Conservation (phyloP, 495 filamentous ascomycete species). For the Penicillium argentinense region DNA sequence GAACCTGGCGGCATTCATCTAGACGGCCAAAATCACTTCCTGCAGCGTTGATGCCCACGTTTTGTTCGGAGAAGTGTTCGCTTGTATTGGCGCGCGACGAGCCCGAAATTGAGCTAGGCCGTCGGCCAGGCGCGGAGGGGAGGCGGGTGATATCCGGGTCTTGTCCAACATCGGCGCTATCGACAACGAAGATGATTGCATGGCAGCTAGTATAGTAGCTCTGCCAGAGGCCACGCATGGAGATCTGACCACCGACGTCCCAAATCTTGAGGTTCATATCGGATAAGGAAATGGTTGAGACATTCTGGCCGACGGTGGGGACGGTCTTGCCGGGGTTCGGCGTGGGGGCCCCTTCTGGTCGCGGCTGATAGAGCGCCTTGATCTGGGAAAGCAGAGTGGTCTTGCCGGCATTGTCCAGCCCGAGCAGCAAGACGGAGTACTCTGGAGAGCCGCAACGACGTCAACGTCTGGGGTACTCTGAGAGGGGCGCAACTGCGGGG, state of each 20-base stretch:
- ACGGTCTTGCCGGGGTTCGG: slow-evolving; percentile 70
- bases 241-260: slow-evolving; percentile 94
- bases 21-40: slow-evolving; percentile 64
- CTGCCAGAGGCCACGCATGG: slow-evolving; percentile 89
- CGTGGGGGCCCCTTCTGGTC: slow-evolving; percentile 51
- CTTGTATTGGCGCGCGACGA: slow-evolving; percentile 14
- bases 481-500: slow-evolving; percentile 1
- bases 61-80: slow-evolving; percentile 36
- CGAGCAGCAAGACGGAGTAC: slow-evolving; percentile 95
- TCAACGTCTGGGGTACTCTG: too few relatives aligned
- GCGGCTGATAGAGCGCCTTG: slow-evolving; percentile 78
- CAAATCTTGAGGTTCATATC: slow-evolving; percentile 98
- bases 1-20: slow-evolving; percentile 82
- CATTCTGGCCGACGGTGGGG: slow-evolving; percentile 96
- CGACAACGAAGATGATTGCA: slow-evolving; percentile 96
- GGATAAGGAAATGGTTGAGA: slow-evolving; percentile 79
- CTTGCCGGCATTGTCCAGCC: slow-evolving; percentile 97
- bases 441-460: slow-evolving; percentile 51
- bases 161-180: slow-evolving; percentile 87
- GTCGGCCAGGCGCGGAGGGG: slow-evolving; percentile 22
- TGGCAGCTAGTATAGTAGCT: slow-evolving; percentile 92
- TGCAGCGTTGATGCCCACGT: slow-evolving; percentile 42
- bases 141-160: slow-evolving; percentile 54
- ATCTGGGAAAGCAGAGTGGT: slow-evolving; percentile 97
- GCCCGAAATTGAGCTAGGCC: slow-evolving; percentile 32